Percentiles rank a stretch among this genome's conserved stretches.
These are phyloP conservation scores for Buddleja alternifolia DNA, from an alignment of 257 asterid genomes.

Conservation along the genomic window DNA sequence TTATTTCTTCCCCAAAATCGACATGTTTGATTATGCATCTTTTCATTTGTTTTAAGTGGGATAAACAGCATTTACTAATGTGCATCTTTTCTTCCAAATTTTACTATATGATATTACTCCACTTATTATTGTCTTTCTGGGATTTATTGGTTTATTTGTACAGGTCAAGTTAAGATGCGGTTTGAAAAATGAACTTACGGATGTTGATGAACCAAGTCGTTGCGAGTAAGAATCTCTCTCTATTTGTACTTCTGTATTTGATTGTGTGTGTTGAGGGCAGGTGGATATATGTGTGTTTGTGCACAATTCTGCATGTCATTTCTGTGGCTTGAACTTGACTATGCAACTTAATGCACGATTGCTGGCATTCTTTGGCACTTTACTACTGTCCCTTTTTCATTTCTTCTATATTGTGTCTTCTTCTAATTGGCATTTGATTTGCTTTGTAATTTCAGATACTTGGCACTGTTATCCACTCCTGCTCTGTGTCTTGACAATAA, in stretches of 20 bases:
- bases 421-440: constrained; percentile 23
- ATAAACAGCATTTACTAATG: not conserved
- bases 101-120: constrained; percentile 7
- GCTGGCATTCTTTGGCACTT: not conserved
- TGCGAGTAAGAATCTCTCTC: constrained; percentile 78
- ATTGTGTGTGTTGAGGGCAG: not conserved
- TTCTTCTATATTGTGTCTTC: not conserved
- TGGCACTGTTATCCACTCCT: constrained; percentile 80
- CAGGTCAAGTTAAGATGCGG: constrained; percentile 96
- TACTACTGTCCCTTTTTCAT: not conserved
- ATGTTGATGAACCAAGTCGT: constrained; percentile 97
- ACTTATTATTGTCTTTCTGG: constrained; percentile 7
- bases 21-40: constrained; percentile 6
- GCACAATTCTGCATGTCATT: not conserved
- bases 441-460: constrained; percentile 55
- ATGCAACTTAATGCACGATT: not conserved
- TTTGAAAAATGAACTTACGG: constrained; percentile 75
- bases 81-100: not conserved
- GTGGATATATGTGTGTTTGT: not conserved
- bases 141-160: constrained; percentile 7
- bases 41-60: constrained; percentile 23
- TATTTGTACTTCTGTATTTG: not conserved
- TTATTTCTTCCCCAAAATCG: constrained; percentile 9
- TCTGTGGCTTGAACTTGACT: constrained; percentile 12
- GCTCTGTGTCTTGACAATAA: constrained; percentile 77